Conservation (phyloP, 176 grass and related monocot species). For the Pontederia paniculata region DNA sequence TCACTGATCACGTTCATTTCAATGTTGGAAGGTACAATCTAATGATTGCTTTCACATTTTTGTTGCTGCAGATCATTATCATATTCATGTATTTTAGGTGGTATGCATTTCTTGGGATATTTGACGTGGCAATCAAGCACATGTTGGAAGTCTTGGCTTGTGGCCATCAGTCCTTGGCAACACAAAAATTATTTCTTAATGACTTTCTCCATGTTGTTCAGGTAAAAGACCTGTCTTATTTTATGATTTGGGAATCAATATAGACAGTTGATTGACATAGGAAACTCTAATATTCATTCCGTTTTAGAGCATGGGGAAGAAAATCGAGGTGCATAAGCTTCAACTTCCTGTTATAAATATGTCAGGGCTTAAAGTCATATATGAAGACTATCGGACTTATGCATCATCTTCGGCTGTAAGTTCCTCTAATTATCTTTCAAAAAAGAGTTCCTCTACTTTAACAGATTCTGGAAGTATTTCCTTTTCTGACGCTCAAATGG, state of each 20-base stretch:
- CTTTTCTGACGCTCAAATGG: no score
- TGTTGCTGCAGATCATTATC: slow-evolving; percentile 11
- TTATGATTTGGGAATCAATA: background rate
- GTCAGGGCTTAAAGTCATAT: slow-evolving; percentile 65
- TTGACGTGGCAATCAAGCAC: slow-evolving; percentile 89
- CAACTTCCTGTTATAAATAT: slow-evolving; percentile 87
- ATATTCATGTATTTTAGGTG: slow-evolving; percentile 44
- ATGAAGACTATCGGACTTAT: slow-evolving; percentile 92
- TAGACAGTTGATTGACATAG: background rate
- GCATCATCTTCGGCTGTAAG: slow-evolving; percentile 88
- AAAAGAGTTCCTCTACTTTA: background rate
- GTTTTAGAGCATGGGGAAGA: slow-evolving; percentile 57
- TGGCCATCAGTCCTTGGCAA: slow-evolving; percentile 68
- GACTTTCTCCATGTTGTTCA: slow-evolving; percentile 96
- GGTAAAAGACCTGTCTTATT: slow-evolving; percentile 33
- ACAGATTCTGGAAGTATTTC: no score
- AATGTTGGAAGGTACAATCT: slow-evolving; percentile 85
- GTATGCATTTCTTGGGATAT: slow-evolving; percentile 83
- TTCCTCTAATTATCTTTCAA: slow-evolving; percentile 19
- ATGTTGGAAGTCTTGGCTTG: slow-evolving; percentile 92
- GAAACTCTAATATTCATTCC: background rate
- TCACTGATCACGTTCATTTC: slow-evolving; percentile 97
- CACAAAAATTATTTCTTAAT: slow-evolving; percentile 74
- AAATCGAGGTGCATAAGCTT: slow-evolving; percentile 77
- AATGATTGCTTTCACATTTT: slow-evolving; percentile 17